phyloP scores from a whole-genome alignment of 805 yeast genomes.

The Saturnispora sanitii region DNA sequence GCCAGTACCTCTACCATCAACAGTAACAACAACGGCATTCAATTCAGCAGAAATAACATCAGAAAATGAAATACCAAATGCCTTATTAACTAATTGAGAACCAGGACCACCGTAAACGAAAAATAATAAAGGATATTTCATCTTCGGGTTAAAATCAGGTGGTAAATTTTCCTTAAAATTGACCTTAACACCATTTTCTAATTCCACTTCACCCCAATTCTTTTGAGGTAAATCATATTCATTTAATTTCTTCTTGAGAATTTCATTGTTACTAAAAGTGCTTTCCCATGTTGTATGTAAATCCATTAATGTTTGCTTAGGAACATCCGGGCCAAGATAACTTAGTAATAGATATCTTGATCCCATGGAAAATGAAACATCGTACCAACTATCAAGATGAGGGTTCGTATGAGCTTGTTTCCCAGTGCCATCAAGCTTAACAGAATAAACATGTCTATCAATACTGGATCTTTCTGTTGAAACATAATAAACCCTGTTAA shows the following conservation, averaged over 20 bases:
- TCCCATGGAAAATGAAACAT: slow-evolving; percentile 72
- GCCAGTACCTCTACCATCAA: slow-evolving; percentile 97
- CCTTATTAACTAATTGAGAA: slow-evolving; percentile 67
- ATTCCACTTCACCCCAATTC: slow-evolving; percentile 41
- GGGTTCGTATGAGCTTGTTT: slow-evolving; percentile 40
- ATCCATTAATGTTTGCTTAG: slow-evolving; percentile 65
- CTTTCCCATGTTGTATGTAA: slow-evolving; percentile 32
- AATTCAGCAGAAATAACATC: slow-evolving; percentile 68
- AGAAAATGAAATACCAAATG: slow-evolving; percentile 55
- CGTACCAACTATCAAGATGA: slow-evolving; percentile 51
- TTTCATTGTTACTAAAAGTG: slow-evolving; percentile 38
- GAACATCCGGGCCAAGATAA: slow-evolving; percentile 73
- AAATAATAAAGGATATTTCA: slow-evolving; percentile 77
- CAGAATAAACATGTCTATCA: slow-evolving; percentile 76
- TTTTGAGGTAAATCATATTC: slow-evolving; percentile 50
- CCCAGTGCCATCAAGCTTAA: slow-evolving; percentile 41
- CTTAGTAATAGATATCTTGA: slow-evolving; percentile 58
- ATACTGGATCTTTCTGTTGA: slow-evolving; percentile 71
- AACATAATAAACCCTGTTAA: slow-evolving; percentile 49
- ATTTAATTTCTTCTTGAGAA: slow-evolving; percentile 30
- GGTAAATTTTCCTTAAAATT: slow-evolving; percentile 77
- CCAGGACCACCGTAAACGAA: slow-evolving; percentile 95
- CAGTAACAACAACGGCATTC: slow-evolving; percentile 81
- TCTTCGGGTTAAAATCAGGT: slow-evolving; percentile 46
- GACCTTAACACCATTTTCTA: slow-evolving; percentile 29